These are phyloP conservation scores for Senna tora DNA, from an alignment of 306 rosid species.

Conservation along the genomic window DNA sequence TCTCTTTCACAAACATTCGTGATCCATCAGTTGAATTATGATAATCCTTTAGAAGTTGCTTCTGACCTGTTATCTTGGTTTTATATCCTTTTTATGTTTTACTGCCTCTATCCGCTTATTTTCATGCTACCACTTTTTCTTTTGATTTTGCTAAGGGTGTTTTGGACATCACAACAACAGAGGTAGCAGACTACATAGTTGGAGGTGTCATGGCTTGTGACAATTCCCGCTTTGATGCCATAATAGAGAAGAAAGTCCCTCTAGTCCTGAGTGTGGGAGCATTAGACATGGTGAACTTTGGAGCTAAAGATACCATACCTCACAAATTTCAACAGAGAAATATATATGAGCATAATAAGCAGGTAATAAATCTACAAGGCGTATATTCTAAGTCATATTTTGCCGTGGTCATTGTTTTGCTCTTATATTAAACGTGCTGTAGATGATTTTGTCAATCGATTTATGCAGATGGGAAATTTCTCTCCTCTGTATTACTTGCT, in stretches of 20 bases:
- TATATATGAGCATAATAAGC: slow-evolving; percentile 78
- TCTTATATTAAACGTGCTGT: slow-evolving; percentile 1
- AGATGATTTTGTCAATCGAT: slow-evolving; percentile 14
- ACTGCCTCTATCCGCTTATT: slow-evolving; percentile 17
- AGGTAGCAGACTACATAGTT: slow-evolving; percentile 81
- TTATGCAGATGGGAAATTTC: slow-evolving; percentile 13
- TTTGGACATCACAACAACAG: slow-evolving; percentile 87
- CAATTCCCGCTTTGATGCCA: slow-evolving; percentile 74
- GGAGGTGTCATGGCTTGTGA: slow-evolving; percentile 96
- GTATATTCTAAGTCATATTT: slow-evolving; percentile 28
- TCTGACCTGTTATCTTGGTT: slow-evolving; percentile 18
- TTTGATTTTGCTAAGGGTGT: slow-evolving; percentile 62
- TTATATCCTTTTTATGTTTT: slow-evolving; percentile 24
- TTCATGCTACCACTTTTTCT: slow-evolving; percentile 23
- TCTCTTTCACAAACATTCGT: slow-evolving; percentile 17
- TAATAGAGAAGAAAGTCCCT: slow-evolving; percentile 71
- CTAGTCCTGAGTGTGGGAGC: slow-evolving; percentile 86
- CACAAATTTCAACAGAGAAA: slow-evolving; percentile 63
- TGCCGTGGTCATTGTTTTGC: slow-evolving; percentile 21
- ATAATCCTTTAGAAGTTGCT: slow-evolving; percentile 13
- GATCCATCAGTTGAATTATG: slow-evolving; percentile 15
- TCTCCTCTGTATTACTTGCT: background rate
- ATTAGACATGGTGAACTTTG: slow-evolving; percentile 91
- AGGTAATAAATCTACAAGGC: slow-evolving; percentile 59
- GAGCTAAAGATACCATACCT: slow-evolving; percentile 79